Evolutionary conservation across 2,329 filamentous ascomycete species (phyloP).

Genomic region (Metarhizium humberi): DNA sequence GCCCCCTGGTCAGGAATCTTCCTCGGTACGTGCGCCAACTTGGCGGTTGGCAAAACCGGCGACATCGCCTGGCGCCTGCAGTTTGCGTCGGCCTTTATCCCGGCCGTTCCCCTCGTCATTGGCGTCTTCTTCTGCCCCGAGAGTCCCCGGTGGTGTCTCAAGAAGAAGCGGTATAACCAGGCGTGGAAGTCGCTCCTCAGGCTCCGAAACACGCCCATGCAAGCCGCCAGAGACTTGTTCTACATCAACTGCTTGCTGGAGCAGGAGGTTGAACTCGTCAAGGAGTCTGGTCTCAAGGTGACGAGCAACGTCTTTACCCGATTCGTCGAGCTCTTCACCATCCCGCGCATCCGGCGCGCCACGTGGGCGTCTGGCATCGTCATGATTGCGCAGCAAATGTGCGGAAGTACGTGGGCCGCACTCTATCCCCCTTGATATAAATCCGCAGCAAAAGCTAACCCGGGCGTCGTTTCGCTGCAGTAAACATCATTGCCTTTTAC

Average conservation of each 20-base stretch:
- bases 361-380: slow-evolving; percentile 58
- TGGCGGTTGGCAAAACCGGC: slow-evolving; percentile 52
- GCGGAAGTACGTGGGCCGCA: slow-evolving; percentile 25
- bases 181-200: slow-evolving; percentile 47
- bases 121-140: slow-evolving; percentile 53
- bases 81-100: slow-evolving; percentile 55
- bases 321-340: slow-evolving; percentile 46
- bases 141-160: slow-evolving; percentile 57
- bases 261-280: slow-evolving; percentile 19
- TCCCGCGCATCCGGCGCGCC: slow-evolving; percentile 49
- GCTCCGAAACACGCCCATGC: slow-evolving; percentile 48
- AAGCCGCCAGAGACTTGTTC: slow-evolving; percentile 54
- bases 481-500: slow-evolving; percentile 32
- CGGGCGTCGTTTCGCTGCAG: slow-evolving; percentile 32
- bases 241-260: slow-evolving; percentile 40
- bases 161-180: slow-evolving; percentile 43
- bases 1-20: slow-evolving; percentile 41
- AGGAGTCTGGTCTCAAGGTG: slow-evolving; percentile 19
- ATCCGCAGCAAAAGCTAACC: too few relatives aligned
- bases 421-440: too few relatives aligned
- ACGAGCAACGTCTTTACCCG: slow-evolving; percentile 39
- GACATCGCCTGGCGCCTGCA: slow-evolving; percentile 54
- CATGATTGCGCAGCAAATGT: slow-evolving; percentile 59
- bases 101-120: slow-evolving; percentile 50
- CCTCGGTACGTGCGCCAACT: slow-evolving; percentile 55